Evolutionary conservation across 106 monocot species (phyloP), one percentile per base, ranked within the genome.

Genomic region (Hemerocallis citrina): DNA sequence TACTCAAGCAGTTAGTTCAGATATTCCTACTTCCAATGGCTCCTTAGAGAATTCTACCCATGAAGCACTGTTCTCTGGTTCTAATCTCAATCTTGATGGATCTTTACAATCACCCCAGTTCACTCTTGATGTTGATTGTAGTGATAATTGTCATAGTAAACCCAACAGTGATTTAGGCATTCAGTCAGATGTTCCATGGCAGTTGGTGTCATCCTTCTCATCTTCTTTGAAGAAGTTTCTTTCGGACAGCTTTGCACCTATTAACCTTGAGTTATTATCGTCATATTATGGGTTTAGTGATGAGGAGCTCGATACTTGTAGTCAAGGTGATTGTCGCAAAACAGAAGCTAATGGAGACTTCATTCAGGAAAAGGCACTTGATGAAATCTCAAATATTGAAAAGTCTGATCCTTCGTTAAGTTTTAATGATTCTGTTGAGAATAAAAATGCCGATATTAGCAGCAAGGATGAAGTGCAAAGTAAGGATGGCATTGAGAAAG

Each of bases 11-110:
- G 17, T 38, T 62, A 40, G 28, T 30, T 13, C 59, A 34, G 72
- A 76, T 55, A 67, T 71, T 71, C 56, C 66, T 13, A 66, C 71
- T 64, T 74, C 52, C 52, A 63, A 77, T 75, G 68, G 40, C 36
- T 46, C 62, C 51, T 33, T 48, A 17, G 50, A 59, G 22, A 57
- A 64, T 47, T 42, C 22, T 44, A 32, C 55, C 15, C 27, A 59
- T 65, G 52, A 27, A 21, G 12, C 5, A 5, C 27, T 37, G 24
- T 15, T 34, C 7, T 46, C 22, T 30, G 68, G 50, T 37, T 48
- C 55, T 45, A 17, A 41, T 50, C 43, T 29, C 37, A 48, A 36
- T 61, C 19, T 14, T 16, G 55, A 69, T 71, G 7, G 4, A 25
- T 49, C 69, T 61, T 57, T 24, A 31, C 0, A 14, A 2, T 44